A percentile compares a stretch with the other conserved stretches of the same genome.
phyloP scores from a whole-genome alignment of 495 filamentous ascomycete species.

The Endocarpon pusillum region DNA sequence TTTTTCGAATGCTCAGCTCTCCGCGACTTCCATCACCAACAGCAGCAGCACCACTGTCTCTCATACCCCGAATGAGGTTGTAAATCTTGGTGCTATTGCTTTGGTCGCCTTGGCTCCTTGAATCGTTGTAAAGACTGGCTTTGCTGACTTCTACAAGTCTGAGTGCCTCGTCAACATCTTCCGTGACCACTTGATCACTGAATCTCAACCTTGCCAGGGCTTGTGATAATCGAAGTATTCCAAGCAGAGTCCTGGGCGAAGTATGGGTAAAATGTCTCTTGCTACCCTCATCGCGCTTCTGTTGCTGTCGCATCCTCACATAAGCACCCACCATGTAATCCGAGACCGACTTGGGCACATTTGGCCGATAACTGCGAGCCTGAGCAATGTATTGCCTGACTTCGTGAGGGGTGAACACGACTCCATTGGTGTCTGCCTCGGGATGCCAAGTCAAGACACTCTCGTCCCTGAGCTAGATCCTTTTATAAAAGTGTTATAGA shows the following conservation, averaged over 20 bases:
- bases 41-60: slow-evolving; percentile 65
- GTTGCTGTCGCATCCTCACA: slow-evolving; percentile 73
- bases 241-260: slow-evolving; percentile 80
- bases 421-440: slow-evolving; percentile 44
- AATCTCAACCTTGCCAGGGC: slow-evolving; percentile 90
- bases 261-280: slow-evolving; percentile 87
- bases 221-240: slow-evolving; percentile 82
- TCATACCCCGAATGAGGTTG: slow-evolving; percentile 71
- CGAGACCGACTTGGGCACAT: slow-evolving; percentile 63
- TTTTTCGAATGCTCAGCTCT: slow-evolving; percentile 70
- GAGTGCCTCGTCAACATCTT: slow-evolving; percentile 91
- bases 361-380: slow-evolving; percentile 72
- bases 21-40: slow-evolving; percentile 51
- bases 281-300: slow-evolving; percentile 72
- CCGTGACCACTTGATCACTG: slow-evolving; percentile 59
- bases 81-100: slow-evolving; percentile 84
- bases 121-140: slow-evolving; percentile 60
- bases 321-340: slow-evolving; percentile 97
- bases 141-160: slow-evolving; percentile 84
- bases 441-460: too few relatives aligned
- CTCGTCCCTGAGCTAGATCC: too few relatives aligned
- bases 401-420: slow-evolving; percentile 75
- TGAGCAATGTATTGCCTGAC: slow-evolving; percentile 92
- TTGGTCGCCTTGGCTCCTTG: slow-evolving; percentile 41
- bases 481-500: too few relatives aligned